A percentile compares a stretch with the other conserved stretches of the same genome.
Evolutionary conservation across 345 rosid species (phyloP).

Genomic region (Brassica carinata): DNA sequence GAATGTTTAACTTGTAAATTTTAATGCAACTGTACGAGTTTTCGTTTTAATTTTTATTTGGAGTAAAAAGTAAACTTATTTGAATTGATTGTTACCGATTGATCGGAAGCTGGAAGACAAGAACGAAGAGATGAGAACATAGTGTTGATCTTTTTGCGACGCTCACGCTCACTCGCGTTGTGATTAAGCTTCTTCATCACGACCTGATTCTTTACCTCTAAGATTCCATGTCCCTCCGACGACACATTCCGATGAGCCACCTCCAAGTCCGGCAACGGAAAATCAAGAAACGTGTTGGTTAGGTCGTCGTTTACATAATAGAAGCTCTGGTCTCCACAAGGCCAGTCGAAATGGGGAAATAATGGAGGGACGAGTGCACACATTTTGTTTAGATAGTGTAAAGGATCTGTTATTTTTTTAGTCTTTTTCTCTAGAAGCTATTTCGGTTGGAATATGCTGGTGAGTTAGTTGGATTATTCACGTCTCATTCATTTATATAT

Average conservation of each 20-base stretch:
- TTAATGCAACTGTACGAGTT: too few relatives aligned
- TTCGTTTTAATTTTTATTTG: background rate
- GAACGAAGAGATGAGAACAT: constrained; percentile 68
- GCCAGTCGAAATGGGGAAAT: constrained; percentile 28
- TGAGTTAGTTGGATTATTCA: constrained; percentile 31
- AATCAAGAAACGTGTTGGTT: constrained; percentile 27
- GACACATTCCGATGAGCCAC: constrained; percentile 31
- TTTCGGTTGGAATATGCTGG: constrained; percentile 24
- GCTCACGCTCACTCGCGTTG: constrained; percentile 69
- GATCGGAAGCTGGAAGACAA: constrained; percentile 52
- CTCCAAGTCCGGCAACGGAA: constrained; percentile 31
- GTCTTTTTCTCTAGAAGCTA: too few relatives aligned
- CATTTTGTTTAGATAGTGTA: constrained; percentile 20
- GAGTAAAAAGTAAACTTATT: background rate
- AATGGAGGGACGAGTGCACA: constrained; percentile 38
- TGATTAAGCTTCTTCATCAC: constrained; percentile 58
- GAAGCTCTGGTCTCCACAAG: constrained; percentile 22
- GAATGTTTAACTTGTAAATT: background rate
- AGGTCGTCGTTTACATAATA: background rate
- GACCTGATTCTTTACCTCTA: background rate
- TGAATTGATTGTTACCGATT: constrained; percentile 41
- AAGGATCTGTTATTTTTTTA: constrained; percentile 6
- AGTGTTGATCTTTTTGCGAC: constrained; percentile 62
- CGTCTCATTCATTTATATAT: constrained; percentile 9
- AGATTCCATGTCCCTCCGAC: background rate